phyloP scores from a whole-genome alignment of 192 early-diverging fungal species.

The Backusella psychrophila region DNA sequence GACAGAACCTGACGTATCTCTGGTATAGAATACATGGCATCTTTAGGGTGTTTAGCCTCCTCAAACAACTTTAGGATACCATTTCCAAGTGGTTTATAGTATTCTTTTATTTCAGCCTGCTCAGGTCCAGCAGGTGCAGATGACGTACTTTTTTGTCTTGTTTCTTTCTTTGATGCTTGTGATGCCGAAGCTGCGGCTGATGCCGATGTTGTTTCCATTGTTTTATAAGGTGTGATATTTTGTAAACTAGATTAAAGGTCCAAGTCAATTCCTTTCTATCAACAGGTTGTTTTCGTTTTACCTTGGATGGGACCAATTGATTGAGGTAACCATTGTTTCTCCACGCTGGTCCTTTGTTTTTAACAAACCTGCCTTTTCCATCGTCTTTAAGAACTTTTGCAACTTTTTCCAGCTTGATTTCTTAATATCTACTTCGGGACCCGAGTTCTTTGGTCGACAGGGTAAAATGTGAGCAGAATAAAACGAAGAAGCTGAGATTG shows the following conservation, averaged over 20 bases:
- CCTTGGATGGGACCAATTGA: conserved; percentile 58
- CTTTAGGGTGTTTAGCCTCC: conserved; percentile 40
- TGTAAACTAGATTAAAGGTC: conserved; percentile 3
- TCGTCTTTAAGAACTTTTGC: conserved; percentile 84
- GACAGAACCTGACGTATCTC: conserved; percentile 59
- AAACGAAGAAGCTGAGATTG: conserved; percentile 71
- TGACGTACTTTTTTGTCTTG: neutral
- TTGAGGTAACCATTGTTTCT: conserved; percentile 54
- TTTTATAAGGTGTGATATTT: conserved; percentile 21
- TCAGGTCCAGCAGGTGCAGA: neutral
- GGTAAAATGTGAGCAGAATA: conserved; percentile 78
- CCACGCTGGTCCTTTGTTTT: conserved; percentile 80
- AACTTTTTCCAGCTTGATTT: conserved; percentile 85
- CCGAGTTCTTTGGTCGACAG: conserved; percentile 51
- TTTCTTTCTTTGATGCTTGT: neutral
- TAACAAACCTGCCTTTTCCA: conserved; percentile 81
- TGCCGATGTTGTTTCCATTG: conserved; percentile 5
- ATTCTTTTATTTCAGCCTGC: conserved; percentile 47
- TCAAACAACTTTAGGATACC: conserved; percentile 51
- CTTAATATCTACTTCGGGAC: conserved; percentile 73
- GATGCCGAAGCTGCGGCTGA: neutral
- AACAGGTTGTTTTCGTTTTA: neutral
- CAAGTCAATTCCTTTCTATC: neutral
- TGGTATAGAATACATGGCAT: conserved; percentile 54
- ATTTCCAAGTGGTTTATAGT: conserved; percentile 49